Base-by-base conservation (phyloP, 2,329 filamentous ascomycete species). In the Cercospora berteroae region DNA sequence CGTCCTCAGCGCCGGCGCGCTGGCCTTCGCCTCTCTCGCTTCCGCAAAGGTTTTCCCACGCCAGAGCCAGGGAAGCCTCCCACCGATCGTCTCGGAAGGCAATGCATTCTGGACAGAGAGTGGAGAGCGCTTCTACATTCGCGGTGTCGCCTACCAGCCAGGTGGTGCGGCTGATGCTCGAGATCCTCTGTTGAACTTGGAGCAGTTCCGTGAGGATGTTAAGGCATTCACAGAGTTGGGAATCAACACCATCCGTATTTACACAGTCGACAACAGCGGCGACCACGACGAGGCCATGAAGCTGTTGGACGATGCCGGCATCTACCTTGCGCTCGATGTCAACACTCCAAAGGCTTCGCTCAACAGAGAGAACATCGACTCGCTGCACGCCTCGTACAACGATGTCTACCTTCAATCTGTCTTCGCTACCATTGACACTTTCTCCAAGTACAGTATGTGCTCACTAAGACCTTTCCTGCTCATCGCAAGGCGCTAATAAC, bases 261-360 rank as follows among this genome's bases (percentile, higher is more conserved):
- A 97, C 85, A 92, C 90, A n/a, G 89, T 95, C 74, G 94, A 97
- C 84, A 97, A 96, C 86, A 89, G 88, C 64, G 81, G 84, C 74
- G 81, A 90, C 79, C 94, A 97, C 81, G 89, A 93, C 74, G 86
- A 88, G 70, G 97, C 93, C 83, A 97, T 97, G 93, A 82, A 85
- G 67, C 84, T 87, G 60, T 85, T 96, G 69, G 89, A 88, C 61
- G 90, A 91, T 73, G 93, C 92, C 68, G 91, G 92, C 74, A 97
- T 97, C 83, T 97, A 97, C 84, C 87, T 96, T 62, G 91, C 95
- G 44, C 85, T 96, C 64, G 93, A 97, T 75, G 91, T 94, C 84
- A 96, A 96, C 87, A 95, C 86, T 16, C 92, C 92, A 72, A 84
- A 88, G 69, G 96, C 96, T 84, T 95, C 93, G 2, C 86, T 97